phyloP scores from a whole-genome alignment of 108 stramenopile species.

The Asterionellopsis glacialis region DNA sequence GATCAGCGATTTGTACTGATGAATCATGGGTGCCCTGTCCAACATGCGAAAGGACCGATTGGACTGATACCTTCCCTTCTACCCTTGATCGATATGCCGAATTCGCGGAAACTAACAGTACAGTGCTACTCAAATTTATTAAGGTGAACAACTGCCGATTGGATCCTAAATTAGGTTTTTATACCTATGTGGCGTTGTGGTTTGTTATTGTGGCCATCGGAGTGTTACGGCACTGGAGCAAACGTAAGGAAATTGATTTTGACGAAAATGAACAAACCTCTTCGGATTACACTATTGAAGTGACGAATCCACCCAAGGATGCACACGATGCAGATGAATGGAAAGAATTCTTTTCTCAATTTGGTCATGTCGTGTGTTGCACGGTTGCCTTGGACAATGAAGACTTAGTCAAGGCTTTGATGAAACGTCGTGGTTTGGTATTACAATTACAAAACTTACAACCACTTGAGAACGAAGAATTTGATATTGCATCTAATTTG shows the following conservation, averaged over 20 bases:
- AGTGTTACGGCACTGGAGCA: background rate
- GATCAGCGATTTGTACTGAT: slow-evolving; percentile 9
- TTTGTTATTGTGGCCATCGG: slow-evolving; percentile 2
- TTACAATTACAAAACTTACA: slow-evolving; percentile 5
- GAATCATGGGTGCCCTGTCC: slow-evolving; percentile 15
- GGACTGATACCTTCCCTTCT: slow-evolving; percentile 13
- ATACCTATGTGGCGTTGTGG: background rate
- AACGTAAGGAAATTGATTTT: slow-evolving; percentile 2
- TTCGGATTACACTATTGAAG: slow-evolving; percentile 17
- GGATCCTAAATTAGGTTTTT: background rate
- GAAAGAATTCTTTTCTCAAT: slow-evolving; percentile 16
- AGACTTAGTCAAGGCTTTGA: slow-evolving; percentile 13
- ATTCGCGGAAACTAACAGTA: background rate
- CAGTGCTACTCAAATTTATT: slow-evolving; percentile 8
- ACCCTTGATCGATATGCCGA: slow-evolving; percentile 14
- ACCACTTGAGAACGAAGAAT: background rate
- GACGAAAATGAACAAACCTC: slow-evolving; percentile 5
- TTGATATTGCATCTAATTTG: slow-evolving; percentile 2
- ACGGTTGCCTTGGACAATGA: slow-evolving; percentile 28
- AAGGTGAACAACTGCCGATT: slow-evolving; percentile 6
- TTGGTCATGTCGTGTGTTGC: slow-evolving; percentile 13
- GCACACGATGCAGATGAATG: slow-evolving; percentile 24
- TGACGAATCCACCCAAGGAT: slow-evolving; percentile 24
- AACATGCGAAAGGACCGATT: slow-evolving; percentile 6
- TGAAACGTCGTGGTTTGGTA: slow-evolving; percentile 10